phyloP scores from a whole-genome alignment of 768 basidiomycete species.

The Hericium erinaceus region DNA sequence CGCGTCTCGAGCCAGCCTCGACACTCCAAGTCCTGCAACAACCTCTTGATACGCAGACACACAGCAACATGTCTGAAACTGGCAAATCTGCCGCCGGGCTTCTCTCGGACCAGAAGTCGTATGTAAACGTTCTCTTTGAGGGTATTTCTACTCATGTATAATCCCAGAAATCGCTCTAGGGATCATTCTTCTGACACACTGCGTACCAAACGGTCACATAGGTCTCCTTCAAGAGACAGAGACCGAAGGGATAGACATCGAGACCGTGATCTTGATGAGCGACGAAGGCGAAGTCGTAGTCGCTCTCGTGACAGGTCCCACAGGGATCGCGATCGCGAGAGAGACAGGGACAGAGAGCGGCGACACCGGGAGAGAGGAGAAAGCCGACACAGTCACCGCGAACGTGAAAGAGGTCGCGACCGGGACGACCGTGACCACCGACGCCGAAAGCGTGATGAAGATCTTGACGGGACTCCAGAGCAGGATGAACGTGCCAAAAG shows the following conservation, averaged over 20 bases:
- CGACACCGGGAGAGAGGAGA: slow-evolving; percentile 39
- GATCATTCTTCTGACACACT: slow-evolving; percentile 73
- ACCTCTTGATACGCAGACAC: background rate
- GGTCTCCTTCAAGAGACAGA: slow-evolving; percentile 59
- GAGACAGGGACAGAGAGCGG: slow-evolving; percentile 40
- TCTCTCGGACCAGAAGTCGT: slow-evolving; percentile 13
- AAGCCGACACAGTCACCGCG: slow-evolving; percentile 46
- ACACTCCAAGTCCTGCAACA: background rate
- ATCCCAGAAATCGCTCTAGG: slow-evolving; percentile 36
- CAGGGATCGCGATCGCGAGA: slow-evolving; percentile 37
- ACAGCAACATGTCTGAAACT: background rate
- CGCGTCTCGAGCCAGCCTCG: background rate
- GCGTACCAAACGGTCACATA: slow-evolving; percentile 62
- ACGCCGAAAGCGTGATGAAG: slow-evolving; percentile 62
- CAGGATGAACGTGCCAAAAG: slow-evolving; percentile 55
- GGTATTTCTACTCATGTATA: background rate
- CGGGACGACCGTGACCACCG: slow-evolving; percentile 45
- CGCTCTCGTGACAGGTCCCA: slow-evolving; percentile 29
- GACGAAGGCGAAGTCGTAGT: slow-evolving; percentile 52
- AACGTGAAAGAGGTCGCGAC: slow-evolving; percentile 32
- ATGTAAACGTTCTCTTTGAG: background rate
- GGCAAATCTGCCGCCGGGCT: background rate
- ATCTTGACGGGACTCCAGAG: slow-evolving; percentile 41
- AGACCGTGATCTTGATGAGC: slow-evolving; percentile 43
- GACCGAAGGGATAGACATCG: slow-evolving; percentile 48